phyloP scores from a whole-genome alignment of 2,329 filamentous ascomycete species.

The Alternaria panax region DNA sequence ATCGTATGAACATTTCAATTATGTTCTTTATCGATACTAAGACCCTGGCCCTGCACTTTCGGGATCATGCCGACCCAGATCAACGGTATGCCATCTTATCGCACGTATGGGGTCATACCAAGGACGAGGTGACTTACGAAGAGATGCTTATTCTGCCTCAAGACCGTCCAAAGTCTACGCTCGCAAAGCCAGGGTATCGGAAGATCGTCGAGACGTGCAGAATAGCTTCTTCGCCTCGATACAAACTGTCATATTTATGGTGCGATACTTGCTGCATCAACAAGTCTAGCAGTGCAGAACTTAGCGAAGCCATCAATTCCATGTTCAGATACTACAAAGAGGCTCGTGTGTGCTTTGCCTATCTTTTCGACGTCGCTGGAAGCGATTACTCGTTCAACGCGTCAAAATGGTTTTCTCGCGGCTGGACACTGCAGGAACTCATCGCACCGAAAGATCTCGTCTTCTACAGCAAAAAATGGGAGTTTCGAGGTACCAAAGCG shows the following conservation, averaged over 20 bases:
- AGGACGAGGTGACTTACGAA: conserved; percentile 15
- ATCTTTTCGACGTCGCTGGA: conserved; percentile 15
- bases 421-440: conserved; percentile 20
- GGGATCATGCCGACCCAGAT: background rate
- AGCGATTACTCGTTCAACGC: conserved; percentile 6
- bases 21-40: conserved; percentile 11
- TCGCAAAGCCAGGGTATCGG: conserved; percentile 13
- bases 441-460: conserved; percentile 15
- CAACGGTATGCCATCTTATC: conserved; percentile 20
- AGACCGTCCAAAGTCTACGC: conserved; percentile 6
- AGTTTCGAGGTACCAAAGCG: conserved; percentile 13
- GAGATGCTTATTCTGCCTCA: conserved; percentile 10
- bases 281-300: conserved; percentile 18
- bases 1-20: background rate
- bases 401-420: conserved; percentile 23
- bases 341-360: conserved; percentile 18
- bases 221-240: conserved; percentile 5
- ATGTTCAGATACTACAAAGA: conserved; percentile 23
- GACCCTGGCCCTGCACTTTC: background rate
- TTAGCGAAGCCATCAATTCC: conserved; percentile 4
- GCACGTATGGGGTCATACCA: conserved; percentile 15
- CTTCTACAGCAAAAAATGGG: conserved; percentile 16
- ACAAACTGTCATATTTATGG: conserved; percentile 19
- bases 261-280: conserved; percentile 29
- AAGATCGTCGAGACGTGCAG: conserved; percentile 19